Evolutionary conservation across 768 basidiomycete species (phyloP).

Genomic region (Paxillus rubicundulus): DNA sequence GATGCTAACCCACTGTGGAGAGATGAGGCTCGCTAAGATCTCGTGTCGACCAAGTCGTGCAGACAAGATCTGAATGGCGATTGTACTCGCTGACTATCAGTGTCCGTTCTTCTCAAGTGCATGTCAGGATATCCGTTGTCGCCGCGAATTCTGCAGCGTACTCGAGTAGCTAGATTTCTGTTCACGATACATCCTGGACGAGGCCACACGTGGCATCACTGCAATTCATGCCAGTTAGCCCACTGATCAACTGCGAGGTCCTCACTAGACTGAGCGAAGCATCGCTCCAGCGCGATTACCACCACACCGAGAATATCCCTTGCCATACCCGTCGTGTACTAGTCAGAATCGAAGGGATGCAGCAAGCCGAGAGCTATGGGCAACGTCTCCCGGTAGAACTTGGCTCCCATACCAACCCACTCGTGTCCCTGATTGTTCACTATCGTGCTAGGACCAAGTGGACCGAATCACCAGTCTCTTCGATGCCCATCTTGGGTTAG

Average conservation of each 20-base stretch:
- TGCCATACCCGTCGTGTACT: neutral
- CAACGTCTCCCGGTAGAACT: constrained; percentile 49
- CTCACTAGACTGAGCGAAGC: too few species aligned
- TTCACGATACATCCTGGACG: neutral
- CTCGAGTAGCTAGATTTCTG: neutral
- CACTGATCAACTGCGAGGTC: too few species aligned
- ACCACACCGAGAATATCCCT: too few species aligned
- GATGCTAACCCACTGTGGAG: too few species aligned
- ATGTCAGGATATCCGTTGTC: neutral
- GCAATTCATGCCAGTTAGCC: neutral
- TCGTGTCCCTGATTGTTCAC: constrained; percentile 6
- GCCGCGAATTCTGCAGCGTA: neutral
- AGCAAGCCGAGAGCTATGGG: constrained; percentile 41
- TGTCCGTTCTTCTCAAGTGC: neutral
- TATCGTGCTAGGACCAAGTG: constrained; percentile 60
- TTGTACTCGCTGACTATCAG: too few species aligned
- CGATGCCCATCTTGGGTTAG: constrained; percentile 62
- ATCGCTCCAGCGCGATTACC: too few species aligned
- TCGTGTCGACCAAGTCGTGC: too few species aligned
- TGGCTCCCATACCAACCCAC: constrained; percentile 1
- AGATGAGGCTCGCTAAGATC: too few species aligned
- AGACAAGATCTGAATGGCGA: too few species aligned
- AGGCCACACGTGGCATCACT: neutral
- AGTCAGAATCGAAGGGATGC: constrained; percentile 9
- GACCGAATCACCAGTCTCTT: constrained; percentile 57